Base-by-base conservation (phyloP, 139 green algal genomes). In the Diplosphaera chodatii region DNA sequence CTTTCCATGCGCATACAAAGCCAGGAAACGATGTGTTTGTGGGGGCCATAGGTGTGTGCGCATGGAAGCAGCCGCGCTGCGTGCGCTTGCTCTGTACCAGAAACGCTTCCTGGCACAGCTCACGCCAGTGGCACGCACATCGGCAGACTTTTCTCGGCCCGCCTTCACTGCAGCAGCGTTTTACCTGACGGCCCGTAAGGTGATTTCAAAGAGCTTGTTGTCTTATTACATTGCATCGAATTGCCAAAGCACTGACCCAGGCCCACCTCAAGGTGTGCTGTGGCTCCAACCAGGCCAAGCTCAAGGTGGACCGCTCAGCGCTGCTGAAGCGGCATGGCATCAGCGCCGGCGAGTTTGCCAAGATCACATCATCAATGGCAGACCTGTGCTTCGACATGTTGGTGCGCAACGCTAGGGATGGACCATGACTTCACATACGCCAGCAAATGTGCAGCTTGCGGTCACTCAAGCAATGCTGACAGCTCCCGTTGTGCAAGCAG, bases 31-130 rank as follows among this genome's bases (percentile, higher is more conserved):
- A n/a, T n/a, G n/a, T n/a, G n/a, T n/a, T n/a, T n/a, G n/a, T n/a
- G n/a, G n/a, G n/a, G n/a, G n/a, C n/a, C n/a, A n/a, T n/a, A 65
- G 59, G 59, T 65, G 59, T 18, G 59, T 32, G 59, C 59, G 59
- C 25, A 5, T 65, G 27, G 59, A 65, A n/a, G 27, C 59, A 6
- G 59, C 27, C 2, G 23, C 28, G 59, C 10, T 33, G 25, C 59
- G 59, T 10, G 27, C n/a, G 27, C 59, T 65, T 25, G 21, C 59
- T 4, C 25, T 33, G 27, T 65, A 65, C 59, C 32, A 65, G 59
- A 2, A 65, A n/a, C 59, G 59, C 59, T 65, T 65, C 18, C 5
- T 65, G 4, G 6, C 15, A 10, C 25, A 32, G 25, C 25, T 65
- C 25, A 20, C 59, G 59, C 59, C 59, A 18, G 59, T 5, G 6